Evolutionary conservation across 306 rosid genomes (phyloP).

Genomic region (Prunus davidiana): DNA sequence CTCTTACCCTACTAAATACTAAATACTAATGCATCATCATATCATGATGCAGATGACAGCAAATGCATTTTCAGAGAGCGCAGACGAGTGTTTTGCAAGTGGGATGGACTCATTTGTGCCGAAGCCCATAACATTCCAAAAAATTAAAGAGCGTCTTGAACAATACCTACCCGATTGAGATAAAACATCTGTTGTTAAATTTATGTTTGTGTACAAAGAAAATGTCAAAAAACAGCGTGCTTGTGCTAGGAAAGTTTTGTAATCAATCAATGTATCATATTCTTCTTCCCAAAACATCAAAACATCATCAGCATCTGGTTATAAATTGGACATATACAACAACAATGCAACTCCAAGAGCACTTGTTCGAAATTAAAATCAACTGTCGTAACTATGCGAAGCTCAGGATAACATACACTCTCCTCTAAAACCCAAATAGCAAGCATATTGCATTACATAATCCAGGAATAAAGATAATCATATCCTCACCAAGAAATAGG

Average conservation of each 20-base stretch:
- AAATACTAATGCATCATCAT: background rate
- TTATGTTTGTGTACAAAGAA: conserved; percentile 41
- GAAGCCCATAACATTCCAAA: conserved; percentile 79
- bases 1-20: background rate
- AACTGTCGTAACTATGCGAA: background rate
- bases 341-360: background rate
- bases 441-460: background rate
- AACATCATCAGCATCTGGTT: conserved; percentile 21
- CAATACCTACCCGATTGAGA: conserved; percentile 36
- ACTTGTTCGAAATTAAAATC: background rate
- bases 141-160: conserved; percentile 56
- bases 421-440: background rate
- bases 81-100: conserved; percentile 76
- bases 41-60: conserved; percentile 73
- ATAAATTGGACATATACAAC: conserved; percentile 46
- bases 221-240: background rate
- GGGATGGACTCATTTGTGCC: conserved; percentile 93
- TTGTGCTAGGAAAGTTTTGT: conserved; percentile 64
- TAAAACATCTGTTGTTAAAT: conserved; percentile 49
- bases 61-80: conserved; percentile 79
- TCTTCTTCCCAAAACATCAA: conserved; percentile 14
- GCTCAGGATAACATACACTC: background rate
- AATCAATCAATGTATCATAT: conserved; percentile 42
- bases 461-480: background rate
- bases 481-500: background rate